Base-by-base conservation (phyloP, 2,329 filamentous ascomycete species). In the Aspergillus viridinutans region DNA sequence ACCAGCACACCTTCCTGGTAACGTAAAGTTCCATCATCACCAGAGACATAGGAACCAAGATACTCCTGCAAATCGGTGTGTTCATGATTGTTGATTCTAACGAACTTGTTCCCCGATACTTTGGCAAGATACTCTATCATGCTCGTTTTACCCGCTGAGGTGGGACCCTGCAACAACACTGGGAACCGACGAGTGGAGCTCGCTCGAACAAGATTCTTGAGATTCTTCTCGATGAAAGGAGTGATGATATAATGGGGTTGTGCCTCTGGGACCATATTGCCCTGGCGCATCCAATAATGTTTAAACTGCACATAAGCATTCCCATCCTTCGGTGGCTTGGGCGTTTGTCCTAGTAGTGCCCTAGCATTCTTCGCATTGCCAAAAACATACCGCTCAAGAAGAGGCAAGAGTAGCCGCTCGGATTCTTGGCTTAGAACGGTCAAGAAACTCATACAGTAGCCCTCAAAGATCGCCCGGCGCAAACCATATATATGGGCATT, bases 71-170 rank as follows among this genome's bases (percentile, higher is more conserved):
- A 79, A 72, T 99, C 94, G 0, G 94, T 99, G 69, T 99, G 94
- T 70, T 99, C 95, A 74, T 99, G 94, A 65, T 99, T 99, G 77
- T 99, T 99, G 80, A 99, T 99, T 58, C 94, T 86, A 47, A 99
- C 92, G 69, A 97, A 99, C 69, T 90, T 94, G 72, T 99, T 96
- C 3, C 95, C 94, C 29, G 92, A 97, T 55, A 90, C 89, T 68
- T 96, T 94, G n/a, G 95, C 93, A 40, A 99, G 82, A 71, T 96
- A 97, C 74, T 97, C 93, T 45, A 99, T 96, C 94, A 99, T 99
- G 74, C 93, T 97, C 0, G 94, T 99, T 76, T 99, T 99, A 62
- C 94, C 94, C 12, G 93, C 90, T 4, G 95, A 99, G 0, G 94
- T 99, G 12, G 95, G 94, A 3, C 94, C 94, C 74, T 99, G 94